Evolutionary conservation across 768 basidiomycete genomes (phyloP).

Genomic region (Tulasnella sp.): DNA sequence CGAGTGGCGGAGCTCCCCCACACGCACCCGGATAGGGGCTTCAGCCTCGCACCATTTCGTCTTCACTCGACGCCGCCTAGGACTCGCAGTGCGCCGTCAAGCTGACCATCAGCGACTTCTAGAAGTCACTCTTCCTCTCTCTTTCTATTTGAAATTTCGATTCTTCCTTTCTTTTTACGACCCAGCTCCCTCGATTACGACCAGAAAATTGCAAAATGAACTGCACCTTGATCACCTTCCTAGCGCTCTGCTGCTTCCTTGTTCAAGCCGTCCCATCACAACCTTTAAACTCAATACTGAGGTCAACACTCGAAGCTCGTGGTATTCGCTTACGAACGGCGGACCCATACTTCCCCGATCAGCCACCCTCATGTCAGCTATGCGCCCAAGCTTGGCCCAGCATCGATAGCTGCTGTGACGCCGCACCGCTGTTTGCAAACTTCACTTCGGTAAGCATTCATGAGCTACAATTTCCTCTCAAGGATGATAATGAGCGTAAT

Average conservation of each 20-base stretch:
- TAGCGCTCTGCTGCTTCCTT: neutral
- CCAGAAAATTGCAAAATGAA: constrained; percentile 1
- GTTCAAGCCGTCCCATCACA: neutral
- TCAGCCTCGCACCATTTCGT: neutral
- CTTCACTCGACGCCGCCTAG: neutral
- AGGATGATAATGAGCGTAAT: neutral
- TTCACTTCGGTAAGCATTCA: constrained; percentile 40
- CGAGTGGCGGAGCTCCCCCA: neutral
- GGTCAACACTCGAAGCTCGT: neutral
- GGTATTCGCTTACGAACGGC: neutral
- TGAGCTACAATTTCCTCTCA: neutral
- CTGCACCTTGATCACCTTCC: neutral
- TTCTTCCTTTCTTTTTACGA: neutral
- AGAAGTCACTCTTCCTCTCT: neutral
- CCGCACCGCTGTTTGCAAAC: constrained; percentile 51
- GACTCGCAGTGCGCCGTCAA: neutral
- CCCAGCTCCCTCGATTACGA: neutral
- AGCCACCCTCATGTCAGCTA: constrained; percentile 51
- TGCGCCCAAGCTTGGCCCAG: constrained; percentile 45
- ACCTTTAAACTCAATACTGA: neutral
- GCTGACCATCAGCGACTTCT: neutral
- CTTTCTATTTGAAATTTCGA: neutral
- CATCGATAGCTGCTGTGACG: constrained; percentile 52
- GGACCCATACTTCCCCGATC: constrained; percentile 39
- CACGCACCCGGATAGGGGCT: neutral